A percentile compares a stretch with the other conserved stretches of the same genome.
Evolutionary conservation across 768 basidiomycete genomes (phyloP).

Genomic region (Boletales sp.): DNA sequence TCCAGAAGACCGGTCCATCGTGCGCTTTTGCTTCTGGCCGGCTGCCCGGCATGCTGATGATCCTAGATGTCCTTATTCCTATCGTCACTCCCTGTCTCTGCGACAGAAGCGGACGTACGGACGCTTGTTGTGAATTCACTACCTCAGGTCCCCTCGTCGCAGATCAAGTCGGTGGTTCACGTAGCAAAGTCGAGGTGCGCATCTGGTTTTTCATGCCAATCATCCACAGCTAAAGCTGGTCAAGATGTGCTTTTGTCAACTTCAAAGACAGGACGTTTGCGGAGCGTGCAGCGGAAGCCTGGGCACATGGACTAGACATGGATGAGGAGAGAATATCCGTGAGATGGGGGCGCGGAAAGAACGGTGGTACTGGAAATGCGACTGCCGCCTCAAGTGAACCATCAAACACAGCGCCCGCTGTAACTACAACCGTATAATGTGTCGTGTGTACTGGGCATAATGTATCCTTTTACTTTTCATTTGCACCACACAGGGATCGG

Average conservation of each 20-base stretch:
- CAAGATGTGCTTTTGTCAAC: slow-evolving; percentile 92
- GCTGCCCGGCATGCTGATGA: slow-evolving; percentile 1
- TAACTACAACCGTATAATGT: slow-evolving; percentile 13
- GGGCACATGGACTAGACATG: slow-evolving; percentile 89
- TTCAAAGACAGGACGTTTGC: slow-evolving; percentile 82
- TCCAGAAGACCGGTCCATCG: slow-evolving; percentile 84
- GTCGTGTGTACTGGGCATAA: not conserved
- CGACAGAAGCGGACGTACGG: slow-evolving; percentile 72
- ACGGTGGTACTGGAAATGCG: slow-evolving; percentile 33
- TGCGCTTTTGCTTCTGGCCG: slow-evolving; percentile 39
- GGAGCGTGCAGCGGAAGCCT: slow-evolving; percentile 83
- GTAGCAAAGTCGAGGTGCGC: slow-evolving; percentile 73
- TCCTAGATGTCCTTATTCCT: slow-evolving; percentile 82
- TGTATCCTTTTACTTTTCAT: too few species aligned
- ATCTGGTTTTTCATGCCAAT: not conserved
- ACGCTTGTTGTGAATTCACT: slow-evolving; percentile 67
- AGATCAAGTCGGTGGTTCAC: slow-evolving; percentile 81
- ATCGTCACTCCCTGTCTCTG: slow-evolving; percentile 64
- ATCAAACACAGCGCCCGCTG: slow-evolving; percentile 2
- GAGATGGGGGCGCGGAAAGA: slow-evolving; percentile 85
- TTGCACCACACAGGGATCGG: too few species aligned
- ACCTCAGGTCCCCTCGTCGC: slow-evolving; percentile 56
- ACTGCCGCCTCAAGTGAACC: slow-evolving; percentile 9
- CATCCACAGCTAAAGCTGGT: not conserved
- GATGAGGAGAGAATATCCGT: slow-evolving; percentile 70